Evolutionary conservation across 768 basidiomycete species (phyloP), one percentile per base, ranked within the genome.

Genomic region (Termitomyces sp.): DNA sequence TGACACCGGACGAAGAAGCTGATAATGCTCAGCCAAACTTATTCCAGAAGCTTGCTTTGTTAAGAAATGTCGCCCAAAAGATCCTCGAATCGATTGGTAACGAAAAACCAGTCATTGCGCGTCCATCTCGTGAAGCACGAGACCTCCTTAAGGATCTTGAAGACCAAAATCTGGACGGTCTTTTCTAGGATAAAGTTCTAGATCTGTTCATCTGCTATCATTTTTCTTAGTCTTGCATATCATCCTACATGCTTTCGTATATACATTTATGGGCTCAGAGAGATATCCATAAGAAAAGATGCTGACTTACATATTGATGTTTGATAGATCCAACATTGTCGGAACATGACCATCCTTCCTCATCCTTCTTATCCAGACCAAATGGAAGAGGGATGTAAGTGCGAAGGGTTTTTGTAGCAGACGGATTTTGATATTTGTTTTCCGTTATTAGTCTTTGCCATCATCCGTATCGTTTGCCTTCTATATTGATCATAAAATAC

Each of bases 121-220:
- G 92, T 45, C 92, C 91, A 0, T 88, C 91, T 7, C 75, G 93
- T 43, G 92, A 95, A 64, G 87, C 93, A 2, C 77, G 85, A 58
- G 93, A 96, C 49, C 54, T 87, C 22, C 64, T 95, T 28, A 80
- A 73, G 59, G 69, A 70, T 46, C 57, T 79, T 49, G 71, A 71
- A 26, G 77, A 80, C 40, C 71, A 74, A 37, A 71, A 63, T 58
- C 63, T 80, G 10, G 62, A 71, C n/a, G 77, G 78, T 10, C 60
- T 80, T 46, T 79, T 81, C 63, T 81, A 63, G 57, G 10, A n/a
- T 44, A 10, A 46, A 28, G 45, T 41, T 35, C 28, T 19, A 51
- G 32, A 45, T 44, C 21, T 51, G 46, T 44, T 51, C 30, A 24
- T 43, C 30, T 46, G n/a, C 35, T 37, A 3, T 49, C 35, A 49